Evolutionary conservation across 345 rosid species (phyloP).

Genomic region (Excoecaria cochinchinensis): DNA sequence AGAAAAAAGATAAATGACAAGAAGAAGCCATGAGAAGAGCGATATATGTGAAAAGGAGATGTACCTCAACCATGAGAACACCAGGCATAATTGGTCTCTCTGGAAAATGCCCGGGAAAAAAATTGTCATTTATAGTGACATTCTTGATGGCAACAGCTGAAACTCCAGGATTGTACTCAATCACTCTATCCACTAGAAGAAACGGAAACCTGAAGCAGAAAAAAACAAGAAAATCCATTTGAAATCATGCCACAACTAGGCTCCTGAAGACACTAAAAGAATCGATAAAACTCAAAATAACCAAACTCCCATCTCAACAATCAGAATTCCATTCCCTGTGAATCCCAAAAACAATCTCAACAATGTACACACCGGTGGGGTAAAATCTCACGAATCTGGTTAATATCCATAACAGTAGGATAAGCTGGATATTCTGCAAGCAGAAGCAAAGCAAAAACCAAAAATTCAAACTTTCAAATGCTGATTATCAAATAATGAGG

Average conservation of each 20-base stretch:
- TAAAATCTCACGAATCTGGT: constrained; percentile 81
- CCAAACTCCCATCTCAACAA: background rate
- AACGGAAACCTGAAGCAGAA: constrained; percentile 74
- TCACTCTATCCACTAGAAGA: constrained; percentile 95
- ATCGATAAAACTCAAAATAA: background rate
- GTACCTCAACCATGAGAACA: constrained; percentile 98
- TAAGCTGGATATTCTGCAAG: constrained; percentile 58
- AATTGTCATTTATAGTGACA: constrained; percentile 95
- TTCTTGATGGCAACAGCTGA: constrained; percentile 95
- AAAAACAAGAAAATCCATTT: background rate
- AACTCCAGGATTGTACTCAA: constrained; percentile 89
- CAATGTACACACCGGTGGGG: constrained; percentile 68
- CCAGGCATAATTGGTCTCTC: constrained; percentile 99
- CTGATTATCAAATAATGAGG: background rate
- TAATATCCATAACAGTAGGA: constrained; percentile 85
- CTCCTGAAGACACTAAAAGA: background rate
- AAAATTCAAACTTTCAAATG: background rate
- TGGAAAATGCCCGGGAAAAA: constrained; percentile 99
- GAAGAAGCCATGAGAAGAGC: background rate
- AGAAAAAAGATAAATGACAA: background rate
- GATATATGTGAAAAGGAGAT: background rate
- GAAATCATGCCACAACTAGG: constrained; percentile 1
- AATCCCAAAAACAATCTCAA: background rate
- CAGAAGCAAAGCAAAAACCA: background rate
- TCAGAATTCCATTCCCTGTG: background rate